phyloP scores from a whole-genome alignment of 2,329 filamentous ascomycete genomes.

The Penicillium sp. region DNA sequence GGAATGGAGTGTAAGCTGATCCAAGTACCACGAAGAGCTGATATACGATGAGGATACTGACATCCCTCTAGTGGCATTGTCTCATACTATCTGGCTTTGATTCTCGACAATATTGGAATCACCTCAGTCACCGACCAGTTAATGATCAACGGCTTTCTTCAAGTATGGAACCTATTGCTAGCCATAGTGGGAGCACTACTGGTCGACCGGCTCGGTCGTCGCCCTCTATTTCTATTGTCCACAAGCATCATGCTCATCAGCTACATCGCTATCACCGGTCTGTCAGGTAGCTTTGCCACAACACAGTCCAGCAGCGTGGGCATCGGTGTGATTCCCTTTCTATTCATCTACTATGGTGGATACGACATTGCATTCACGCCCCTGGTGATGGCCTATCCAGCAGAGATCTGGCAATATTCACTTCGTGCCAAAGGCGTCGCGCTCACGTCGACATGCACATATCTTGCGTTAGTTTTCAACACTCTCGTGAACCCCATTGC shows the following conservation, averaged over 20 bases:
- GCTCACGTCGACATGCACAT: neutral
- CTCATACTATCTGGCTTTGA: constrained; percentile 26
- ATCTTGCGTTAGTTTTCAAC: constrained; percentile 42
- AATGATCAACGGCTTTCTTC: constrained; percentile 41
- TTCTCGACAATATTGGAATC: constrained; percentile 44
- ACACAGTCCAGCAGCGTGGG: constrained; percentile 42
- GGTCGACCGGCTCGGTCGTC: constrained; percentile 46
- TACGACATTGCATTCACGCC: constrained; percentile 71
- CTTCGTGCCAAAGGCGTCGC: neutral
- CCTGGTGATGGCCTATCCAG: constrained; percentile 40
- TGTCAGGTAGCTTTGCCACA: constrained; percentile 39
- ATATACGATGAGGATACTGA: neutral
- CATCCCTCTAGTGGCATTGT: neutral
- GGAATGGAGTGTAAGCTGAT: constrained; percentile 39
- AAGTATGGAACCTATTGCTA: constrained; percentile 47
- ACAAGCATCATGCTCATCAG: constrained; percentile 53
- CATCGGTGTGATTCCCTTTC: constrained; percentile 56
- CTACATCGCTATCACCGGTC: constrained; percentile 61
- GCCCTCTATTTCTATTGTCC: constrained; percentile 51
- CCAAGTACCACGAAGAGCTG: constrained; percentile 21
- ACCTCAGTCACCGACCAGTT: constrained; percentile 39
- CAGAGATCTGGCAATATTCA: neutral
- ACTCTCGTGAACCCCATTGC: constrained; percentile 52
- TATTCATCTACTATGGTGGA: constrained; percentile 60
- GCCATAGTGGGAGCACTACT: constrained; percentile 43